These are phyloP conservation scores for Clarireedia paspali DNA, from an alignment of 2,329 filamentous ascomycete species.

Conservation along the genomic window DNA sequence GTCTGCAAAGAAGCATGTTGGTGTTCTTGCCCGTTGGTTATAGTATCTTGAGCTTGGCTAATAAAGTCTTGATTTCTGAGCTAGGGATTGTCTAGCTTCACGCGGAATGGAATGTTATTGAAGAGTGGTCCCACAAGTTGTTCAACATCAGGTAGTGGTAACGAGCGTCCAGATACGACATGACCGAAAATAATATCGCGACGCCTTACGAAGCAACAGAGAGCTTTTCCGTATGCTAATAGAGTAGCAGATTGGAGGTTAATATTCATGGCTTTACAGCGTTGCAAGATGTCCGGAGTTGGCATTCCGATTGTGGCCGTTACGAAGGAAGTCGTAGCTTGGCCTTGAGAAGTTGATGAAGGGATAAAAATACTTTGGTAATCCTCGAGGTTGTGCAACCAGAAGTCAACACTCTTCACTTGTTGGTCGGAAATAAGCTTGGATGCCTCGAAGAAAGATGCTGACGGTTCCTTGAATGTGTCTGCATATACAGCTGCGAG, in stretches of 20 bases:
- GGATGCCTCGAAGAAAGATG: not conserved
- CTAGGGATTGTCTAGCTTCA: constrained; percentile 19
- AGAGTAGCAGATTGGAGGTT: not conserved
- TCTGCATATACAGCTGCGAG: not conserved
- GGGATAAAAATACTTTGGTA: not conserved
- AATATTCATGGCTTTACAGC: not conserved
- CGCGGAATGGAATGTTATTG: constrained; percentile 14
- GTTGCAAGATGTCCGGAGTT: not conserved
- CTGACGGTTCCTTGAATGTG: not conserved
- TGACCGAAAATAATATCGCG: constrained; percentile 40
- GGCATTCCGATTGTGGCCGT: not conserved
- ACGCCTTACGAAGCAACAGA: not conserved
- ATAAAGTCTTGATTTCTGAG: constrained; percentile 7
- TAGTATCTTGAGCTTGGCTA: constrained; percentile 1
- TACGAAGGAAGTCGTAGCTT: not conserved
- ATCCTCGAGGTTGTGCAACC: not conserved
- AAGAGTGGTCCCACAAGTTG: constrained; percentile 28
- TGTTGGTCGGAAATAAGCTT: not conserved
- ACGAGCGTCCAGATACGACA: constrained; percentile 31
- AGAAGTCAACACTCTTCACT: not conserved
- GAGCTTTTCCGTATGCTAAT: not conserved
- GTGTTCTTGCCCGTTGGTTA: not conserved
- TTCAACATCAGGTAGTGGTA: constrained; percentile 27
- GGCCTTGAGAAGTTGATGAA: not conserved
- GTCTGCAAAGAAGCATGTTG: constrained; percentile 3